Evolutionary conservation across 257 asterid genomes (phyloP).

Genomic region (Solanum sitiens): DNA sequence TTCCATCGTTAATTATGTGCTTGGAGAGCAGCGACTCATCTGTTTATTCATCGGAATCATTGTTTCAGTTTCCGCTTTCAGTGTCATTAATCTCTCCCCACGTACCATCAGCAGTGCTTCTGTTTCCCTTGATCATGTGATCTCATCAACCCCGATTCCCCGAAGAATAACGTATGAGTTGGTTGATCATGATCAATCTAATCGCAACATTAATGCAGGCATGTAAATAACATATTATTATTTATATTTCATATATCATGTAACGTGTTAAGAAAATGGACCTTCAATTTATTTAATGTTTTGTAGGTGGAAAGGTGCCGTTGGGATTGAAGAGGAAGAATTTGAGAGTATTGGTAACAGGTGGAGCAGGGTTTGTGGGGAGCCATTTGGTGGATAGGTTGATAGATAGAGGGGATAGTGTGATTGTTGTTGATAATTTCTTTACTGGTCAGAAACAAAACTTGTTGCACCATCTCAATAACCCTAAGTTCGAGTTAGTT

Average conservation of each 20-base stretch:
- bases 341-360: constrained; percentile 68
- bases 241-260: too few relatives aligned
- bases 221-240: not conserved
- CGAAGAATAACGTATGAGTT: constrained; percentile 2
- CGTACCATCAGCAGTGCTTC: not conserved
- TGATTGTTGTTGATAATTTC: constrained; percentile 70
- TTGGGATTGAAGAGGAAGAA: constrained; percentile 52
- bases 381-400: constrained; percentile 86
- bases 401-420: constrained; percentile 73
- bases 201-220: not conserved
- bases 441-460: constrained; percentile 76
- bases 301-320: constrained; percentile 64
- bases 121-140: not conserved
- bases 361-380: constrained; percentile 93
- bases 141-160: not conserved
- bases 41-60: constrained; percentile 46
- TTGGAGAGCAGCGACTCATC: constrained; percentile 40
- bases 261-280: not conserved
- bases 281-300: not conserved
- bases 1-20: constrained; percentile 14
- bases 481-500: constrained; percentile 68
- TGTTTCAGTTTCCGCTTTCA: constrained; percentile 24
- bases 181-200: not conserved
- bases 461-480: constrained; percentile 50
- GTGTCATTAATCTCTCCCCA: not conserved